phyloP scores from a whole-genome alignment of 2,329 filamentous ascomycete genomes.

The Phoma sp. region DNA sequence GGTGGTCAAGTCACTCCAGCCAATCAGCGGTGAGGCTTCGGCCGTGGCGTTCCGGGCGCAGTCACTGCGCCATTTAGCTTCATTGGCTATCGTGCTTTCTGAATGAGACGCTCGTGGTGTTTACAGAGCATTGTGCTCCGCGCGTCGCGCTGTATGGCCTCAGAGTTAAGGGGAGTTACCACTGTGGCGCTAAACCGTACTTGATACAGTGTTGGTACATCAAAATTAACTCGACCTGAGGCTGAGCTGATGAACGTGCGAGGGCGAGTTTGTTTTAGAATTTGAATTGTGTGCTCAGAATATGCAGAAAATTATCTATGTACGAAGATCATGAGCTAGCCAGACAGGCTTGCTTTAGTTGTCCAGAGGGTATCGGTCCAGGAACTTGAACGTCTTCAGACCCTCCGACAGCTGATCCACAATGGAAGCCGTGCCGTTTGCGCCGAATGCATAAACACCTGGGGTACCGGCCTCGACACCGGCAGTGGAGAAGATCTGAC shows the following conservation, averaged over 20 bases:
- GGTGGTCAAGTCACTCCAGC: slow-evolving; percentile 3
- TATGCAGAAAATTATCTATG: background rate
- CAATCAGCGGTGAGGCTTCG: slow-evolving; percentile 14
- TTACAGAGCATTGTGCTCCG: slow-evolving; percentile 3
- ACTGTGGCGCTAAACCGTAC: background rate
- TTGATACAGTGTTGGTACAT: background rate
- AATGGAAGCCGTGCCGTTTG: slow-evolving; percentile 24
- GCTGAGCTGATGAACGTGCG: background rate
- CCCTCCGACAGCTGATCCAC: slow-evolving; percentile 54
- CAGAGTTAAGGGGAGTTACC: background rate
- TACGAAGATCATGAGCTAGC: background rate
- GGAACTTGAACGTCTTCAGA: slow-evolving; percentile 70
- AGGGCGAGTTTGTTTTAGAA: background rate
- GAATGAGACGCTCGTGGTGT: background rate
- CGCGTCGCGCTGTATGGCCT: slow-evolving; percentile 3
- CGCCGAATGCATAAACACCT: slow-evolving; percentile 43
- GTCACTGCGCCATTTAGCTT: slow-evolving; percentile 10
- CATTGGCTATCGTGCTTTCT: background rate
- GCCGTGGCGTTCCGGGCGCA: background rate
- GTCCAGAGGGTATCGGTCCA: slow-evolving; percentile 69
- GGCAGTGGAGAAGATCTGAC: slow-evolving; percentile 51
- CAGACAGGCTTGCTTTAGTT: slow-evolving; percentile 8
- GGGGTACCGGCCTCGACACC: slow-evolving; percentile 55
- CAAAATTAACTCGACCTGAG: background rate
- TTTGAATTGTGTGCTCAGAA: background rate